Conservation (phyloP, 805 yeast genomes). For the Nakazawaea ishiwadae region DNA sequence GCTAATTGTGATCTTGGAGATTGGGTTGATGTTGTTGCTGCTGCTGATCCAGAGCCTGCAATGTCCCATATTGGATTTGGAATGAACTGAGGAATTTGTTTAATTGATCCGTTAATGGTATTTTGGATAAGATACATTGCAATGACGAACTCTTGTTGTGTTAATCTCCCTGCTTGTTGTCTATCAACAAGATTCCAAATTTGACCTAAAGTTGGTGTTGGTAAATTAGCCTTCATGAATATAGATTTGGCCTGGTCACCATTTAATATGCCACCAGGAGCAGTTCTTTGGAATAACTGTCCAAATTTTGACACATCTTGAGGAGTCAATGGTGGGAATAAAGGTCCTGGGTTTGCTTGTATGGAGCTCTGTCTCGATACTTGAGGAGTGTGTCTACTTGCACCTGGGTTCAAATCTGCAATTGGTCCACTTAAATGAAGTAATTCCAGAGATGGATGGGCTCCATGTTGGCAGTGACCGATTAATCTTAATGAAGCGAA, state of each 20-base stretch:
- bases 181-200: slow-evolving; percentile 89
- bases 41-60: slow-evolving; percentile 17
- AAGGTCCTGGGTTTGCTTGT: slow-evolving; percentile 15
- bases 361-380: slow-evolving; percentile 21
- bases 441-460: slow-evolving; percentile 46
- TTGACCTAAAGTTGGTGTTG: slow-evolving; percentile 71
- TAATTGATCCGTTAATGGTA: slow-evolving; percentile 58
- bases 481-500: slow-evolving; percentile 83
- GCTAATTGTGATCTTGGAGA: not conserved
- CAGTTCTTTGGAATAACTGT: slow-evolving; percentile 69
- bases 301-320: slow-evolving; percentile 60
- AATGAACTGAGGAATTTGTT: slow-evolving; percentile 26
- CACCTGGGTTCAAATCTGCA: slow-evolving; percentile 47
- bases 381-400: slow-evolving; percentile 2
- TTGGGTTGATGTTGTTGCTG: not conserved
- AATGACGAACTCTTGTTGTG: slow-evolving; percentile 72
- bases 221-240: slow-evolving; percentile 83
- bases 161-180: slow-evolving; percentile 65
- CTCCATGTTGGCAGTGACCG: slow-evolving; percentile 80
- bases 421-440: slow-evolving; percentile 58
- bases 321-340: slow-evolving; percentile 49
- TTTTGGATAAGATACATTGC: slow-evolving; percentile 96
- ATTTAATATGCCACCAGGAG: slow-evolving; percentile 50
- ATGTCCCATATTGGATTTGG: slow-evolving; percentile 29
- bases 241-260: slow-evolving; percentile 85